These are phyloP conservation scores for Panaeolus papilionaceus DNA, from an alignment of 768 basidiomycete genomes.

Conservation along the genomic window DNA sequence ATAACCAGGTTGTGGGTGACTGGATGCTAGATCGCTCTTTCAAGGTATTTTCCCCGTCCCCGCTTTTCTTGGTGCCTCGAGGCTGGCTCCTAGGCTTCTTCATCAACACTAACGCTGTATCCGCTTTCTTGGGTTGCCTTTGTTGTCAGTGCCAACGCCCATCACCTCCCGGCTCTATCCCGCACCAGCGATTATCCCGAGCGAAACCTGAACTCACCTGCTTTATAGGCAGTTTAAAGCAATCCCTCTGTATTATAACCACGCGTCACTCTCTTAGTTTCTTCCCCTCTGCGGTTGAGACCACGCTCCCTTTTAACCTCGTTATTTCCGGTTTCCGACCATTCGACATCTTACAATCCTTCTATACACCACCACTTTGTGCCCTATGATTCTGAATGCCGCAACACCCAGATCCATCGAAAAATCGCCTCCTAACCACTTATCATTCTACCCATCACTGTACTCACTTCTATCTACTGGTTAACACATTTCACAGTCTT, in stretches of 20 bases:
- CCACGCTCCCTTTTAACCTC: neutral
- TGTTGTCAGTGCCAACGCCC: constrained; percentile 8
- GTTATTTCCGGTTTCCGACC: neutral
- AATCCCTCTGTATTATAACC: neutral
- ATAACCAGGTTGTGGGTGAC: constrained; percentile 1
- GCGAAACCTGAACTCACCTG: neutral
- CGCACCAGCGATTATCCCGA: neutral
- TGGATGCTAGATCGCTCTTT: neutral
- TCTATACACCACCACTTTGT: neutral
- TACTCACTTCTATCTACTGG: neutral
- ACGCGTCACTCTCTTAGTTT: neutral
- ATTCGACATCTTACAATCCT: neutral
- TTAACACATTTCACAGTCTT: constrained; percentile 1
- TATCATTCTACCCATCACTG: neutral
- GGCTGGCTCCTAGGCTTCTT: constrained; percentile 12
- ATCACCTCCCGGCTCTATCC: neutral
- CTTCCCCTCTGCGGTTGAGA: neutral
- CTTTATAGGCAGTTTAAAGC: neutral
- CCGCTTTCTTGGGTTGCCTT: neutral
- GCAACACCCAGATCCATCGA: neutral
- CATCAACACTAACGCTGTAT: neutral
- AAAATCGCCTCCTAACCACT: neutral
- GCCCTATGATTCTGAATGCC: constrained; percentile 13
- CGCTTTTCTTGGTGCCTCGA: constrained; percentile 9
- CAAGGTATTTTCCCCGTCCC: neutral